These are phyloP conservation scores for Coemansia sp. DNA, from an alignment of 192 early-diverging fungal species.

Conservation along the genomic window DNA sequence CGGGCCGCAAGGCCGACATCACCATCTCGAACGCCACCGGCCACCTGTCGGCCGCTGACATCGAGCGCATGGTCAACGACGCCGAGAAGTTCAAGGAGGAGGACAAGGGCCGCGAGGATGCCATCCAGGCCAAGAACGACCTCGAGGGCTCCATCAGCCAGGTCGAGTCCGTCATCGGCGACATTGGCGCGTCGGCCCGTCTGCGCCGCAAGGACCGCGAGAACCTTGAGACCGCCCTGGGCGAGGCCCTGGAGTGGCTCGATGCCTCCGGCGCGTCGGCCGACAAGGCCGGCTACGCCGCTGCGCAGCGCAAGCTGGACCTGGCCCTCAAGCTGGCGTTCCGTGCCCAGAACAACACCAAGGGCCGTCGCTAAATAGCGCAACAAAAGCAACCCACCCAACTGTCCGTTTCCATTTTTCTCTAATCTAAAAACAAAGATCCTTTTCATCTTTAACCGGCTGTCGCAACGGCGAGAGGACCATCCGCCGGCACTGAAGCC, in stretches of 20 bases:
- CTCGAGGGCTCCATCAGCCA: conserved; percentile 74
- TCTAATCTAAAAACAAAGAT: neutral
- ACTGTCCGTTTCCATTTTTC: neutral
- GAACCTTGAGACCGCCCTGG: conserved; percentile 66
- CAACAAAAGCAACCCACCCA: too few relatives aligned
- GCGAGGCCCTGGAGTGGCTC: conserved; percentile 71
- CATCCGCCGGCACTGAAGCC: too few relatives aligned
- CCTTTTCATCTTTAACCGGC: neutral
- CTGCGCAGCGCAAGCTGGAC: conserved; percentile 70
- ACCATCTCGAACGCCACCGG: conserved; percentile 94
- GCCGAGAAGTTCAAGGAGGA: conserved; percentile 83
- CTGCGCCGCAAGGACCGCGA: conserved; percentile 69
- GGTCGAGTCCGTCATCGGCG: conserved; percentile 61
- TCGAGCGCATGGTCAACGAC: conserved; percentile 89
- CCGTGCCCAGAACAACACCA: conserved; percentile 22
- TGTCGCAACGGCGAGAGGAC: too few relatives aligned
- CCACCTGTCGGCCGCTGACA: conserved; percentile 84
- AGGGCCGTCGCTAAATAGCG: conserved; percentile 36
- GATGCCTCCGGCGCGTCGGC: conserved; percentile 58
- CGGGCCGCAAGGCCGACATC: conserved; percentile 85
- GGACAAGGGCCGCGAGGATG: conserved; percentile 68
- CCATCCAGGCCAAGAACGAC: conserved; percentile 76
- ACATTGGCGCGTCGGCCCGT: conserved; percentile 70
- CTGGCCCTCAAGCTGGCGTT: conserved; percentile 65
- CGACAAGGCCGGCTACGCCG: conserved; percentile 59